Evolutionary conservation across 2,329 filamentous ascomycete species (phyloP), one percentile per base, ranked within the genome.

Genomic region (Neocucurbitaria cava): DNA sequence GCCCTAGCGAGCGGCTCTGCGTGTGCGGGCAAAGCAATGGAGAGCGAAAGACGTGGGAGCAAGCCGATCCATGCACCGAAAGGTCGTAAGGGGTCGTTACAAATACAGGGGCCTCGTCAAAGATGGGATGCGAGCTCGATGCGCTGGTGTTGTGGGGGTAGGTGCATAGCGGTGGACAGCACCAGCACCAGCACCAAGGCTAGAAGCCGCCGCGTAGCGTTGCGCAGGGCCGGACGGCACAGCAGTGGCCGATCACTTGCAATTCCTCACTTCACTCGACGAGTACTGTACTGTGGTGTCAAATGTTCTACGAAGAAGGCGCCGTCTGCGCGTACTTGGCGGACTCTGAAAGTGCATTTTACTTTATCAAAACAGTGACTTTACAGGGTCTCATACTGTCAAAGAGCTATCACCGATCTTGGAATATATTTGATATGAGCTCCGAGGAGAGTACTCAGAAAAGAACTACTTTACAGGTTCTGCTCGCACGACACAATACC

Each of bases 21-120:
- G 56, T 33, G 52, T 15, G 56, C 50, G 56, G 59, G 44, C 36
- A 35, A 50, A 26, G 38, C 49, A 63, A 57, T 50, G 46, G 51
- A 55, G 56, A 57, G 49, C 49, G 49, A 59, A 58, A 52, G 60
- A 57, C 38, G 20, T 48, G 44, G 20, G 31, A 42, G 43, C 50
- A 47, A 51, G 49, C 48, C 42, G 40, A 55, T 53, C 56, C 68
- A 67, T 62, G 51, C 56, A 68, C 61, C 39, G 30, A 38, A 35
- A 35, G 6, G 24, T 49, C 51, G 52, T 58, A 28, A 52, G 40
- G 35, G 17, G 47, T 50, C 49, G 62, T 57, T 63, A 64, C 59
- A 56, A 60, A 56, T 56, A 64, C 60, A 64, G 36, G 42, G 36
- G 21, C 30, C 24, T 41, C 28, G 46, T 41, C 38, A 44, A 46